These are phyloP conservation scores for Botrytis galanthina DNA, from an alignment of 2,329 filamentous ascomycete species.

Conservation along the genomic window DNA sequence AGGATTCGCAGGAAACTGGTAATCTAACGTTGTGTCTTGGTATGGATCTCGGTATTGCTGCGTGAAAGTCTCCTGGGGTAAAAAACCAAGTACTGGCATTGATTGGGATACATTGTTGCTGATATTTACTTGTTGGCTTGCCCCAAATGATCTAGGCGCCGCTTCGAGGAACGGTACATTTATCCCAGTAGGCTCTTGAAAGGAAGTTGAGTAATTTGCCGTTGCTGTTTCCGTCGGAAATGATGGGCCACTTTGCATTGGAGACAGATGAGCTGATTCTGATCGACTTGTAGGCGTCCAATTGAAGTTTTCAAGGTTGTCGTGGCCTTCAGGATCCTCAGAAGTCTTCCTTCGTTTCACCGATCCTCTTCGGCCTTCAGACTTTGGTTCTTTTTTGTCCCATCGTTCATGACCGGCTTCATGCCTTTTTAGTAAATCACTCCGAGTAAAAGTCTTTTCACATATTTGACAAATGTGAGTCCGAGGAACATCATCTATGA, in stretches of 20 bases:
- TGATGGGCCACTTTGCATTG: background rate
- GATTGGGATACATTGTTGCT: background rate
- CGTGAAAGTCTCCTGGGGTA: background rate
- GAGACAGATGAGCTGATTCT: constrained; percentile 12
- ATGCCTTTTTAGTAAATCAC: constrained; percentile 32
- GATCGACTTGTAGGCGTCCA: background rate
- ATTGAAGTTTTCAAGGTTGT: background rate
- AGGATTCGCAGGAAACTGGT: constrained; percentile 5
- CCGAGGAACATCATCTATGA: constrained; percentile 23
- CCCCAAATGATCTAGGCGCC: background rate
- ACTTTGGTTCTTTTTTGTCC: constrained; percentile 24
- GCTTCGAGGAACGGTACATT: background rate
- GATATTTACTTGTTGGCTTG: background rate
- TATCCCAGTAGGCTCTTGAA: background rate
- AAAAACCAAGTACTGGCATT: background rate
- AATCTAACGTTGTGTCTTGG: constrained; percentile 1
- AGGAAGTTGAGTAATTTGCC: background rate
- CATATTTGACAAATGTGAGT: constrained; percentile 32
- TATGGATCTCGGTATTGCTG: constrained; percentile 11
- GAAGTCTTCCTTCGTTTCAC: constrained; percentile 24
- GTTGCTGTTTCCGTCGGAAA: background rate
- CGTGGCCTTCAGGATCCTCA: background rate
- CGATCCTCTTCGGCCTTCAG: constrained; percentile 2
- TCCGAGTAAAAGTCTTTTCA: constrained; percentile 32
- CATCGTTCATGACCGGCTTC: constrained; percentile 31